Evolutionary conservation across 108 stramenopile species (phyloP).

Genomic region (Aurantiochytrium sp.): DNA sequence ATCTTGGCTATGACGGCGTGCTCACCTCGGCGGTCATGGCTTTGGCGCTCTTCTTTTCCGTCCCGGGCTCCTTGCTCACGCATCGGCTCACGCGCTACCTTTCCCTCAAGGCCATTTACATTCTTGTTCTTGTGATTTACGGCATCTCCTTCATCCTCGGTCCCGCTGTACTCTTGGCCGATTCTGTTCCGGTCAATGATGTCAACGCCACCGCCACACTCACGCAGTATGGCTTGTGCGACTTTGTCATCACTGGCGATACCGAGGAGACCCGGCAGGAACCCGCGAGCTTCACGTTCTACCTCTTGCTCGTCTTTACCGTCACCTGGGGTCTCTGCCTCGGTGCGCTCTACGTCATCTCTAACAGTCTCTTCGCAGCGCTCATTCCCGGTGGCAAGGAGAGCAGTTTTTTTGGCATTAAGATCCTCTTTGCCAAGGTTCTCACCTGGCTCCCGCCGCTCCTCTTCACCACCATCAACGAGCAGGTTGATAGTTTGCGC

Average conservation of each 20-base stretch:
- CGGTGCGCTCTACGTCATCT: not conserved
- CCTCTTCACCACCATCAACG: conserved; percentile 3
- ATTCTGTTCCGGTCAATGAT: not conserved
- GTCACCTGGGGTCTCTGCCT: not conserved
- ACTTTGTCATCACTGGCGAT: not conserved
- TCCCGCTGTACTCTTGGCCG: not conserved
- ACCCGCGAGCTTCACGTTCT: not conserved
- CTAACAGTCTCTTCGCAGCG: not conserved
- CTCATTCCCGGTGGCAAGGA: not conserved
- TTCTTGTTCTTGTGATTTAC: not conserved
- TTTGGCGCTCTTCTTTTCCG: not conserved
- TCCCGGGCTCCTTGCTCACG: not conserved
- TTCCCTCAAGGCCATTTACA: not conserved
- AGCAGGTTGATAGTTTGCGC: not conserved
- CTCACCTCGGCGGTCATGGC: not conserved
- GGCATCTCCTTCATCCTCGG: not conserved
- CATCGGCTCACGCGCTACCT: not conserved
- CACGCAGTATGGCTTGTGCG: not conserved
- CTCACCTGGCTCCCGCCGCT: not conserved
- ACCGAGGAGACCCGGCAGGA: not conserved
- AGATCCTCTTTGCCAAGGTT: not conserved
- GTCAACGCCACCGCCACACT: not conserved
- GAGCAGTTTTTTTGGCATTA: not conserved
- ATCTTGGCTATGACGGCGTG: not conserved
- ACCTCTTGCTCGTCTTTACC: not conserved